phyloP scores from a whole-genome alignment of 495 filamentous ascomycete genomes.

The Filosporella fistucella region DNA sequence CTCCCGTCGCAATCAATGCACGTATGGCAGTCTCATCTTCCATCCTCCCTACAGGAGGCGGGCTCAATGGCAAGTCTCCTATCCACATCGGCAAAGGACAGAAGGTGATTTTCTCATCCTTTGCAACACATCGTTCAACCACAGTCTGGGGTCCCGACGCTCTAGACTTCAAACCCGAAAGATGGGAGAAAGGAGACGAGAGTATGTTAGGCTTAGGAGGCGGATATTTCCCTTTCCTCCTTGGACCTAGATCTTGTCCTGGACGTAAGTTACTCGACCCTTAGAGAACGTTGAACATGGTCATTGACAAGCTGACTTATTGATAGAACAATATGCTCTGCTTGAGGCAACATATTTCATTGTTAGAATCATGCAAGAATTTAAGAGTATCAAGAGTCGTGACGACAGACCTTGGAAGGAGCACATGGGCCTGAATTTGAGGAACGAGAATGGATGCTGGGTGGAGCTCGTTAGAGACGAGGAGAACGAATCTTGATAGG shows the following conservation, averaged over 20 bases:
- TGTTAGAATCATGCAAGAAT: conserved; percentile 56
- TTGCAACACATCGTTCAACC: conserved; percentile 9
- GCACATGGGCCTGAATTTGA: neutral
- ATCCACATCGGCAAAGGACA: conserved; percentile 39
- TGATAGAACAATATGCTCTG: conserved; percentile 40
- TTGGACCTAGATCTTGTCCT: conserved; percentile 54
- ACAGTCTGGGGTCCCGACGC: conserved; percentile 24
- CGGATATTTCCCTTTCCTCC: conserved; percentile 60
- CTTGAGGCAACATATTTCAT: conserved; percentile 50
- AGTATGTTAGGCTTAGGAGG: conserved; percentile 38
- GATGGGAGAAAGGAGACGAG: conserved; percentile 28
- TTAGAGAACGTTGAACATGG: neutral
- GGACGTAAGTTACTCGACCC: conserved; percentile 19
- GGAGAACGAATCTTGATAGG: no score
- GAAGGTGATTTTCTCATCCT: conserved; percentile 6
- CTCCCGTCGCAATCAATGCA: conserved; percentile 34
- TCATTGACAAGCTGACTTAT: neutral
- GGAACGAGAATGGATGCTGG: neutral
- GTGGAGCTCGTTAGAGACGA: no score
- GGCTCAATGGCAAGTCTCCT: conserved; percentile 38
- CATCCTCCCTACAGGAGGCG: conserved; percentile 43
- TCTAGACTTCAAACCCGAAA: conserved; percentile 32
- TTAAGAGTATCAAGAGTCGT: conserved; percentile 44
- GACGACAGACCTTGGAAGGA: conserved; percentile 25
- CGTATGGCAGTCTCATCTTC: conserved; percentile 46